Evolutionary conservation across 805 yeast genomes (phyloP), one percentile per base, ranked within the genome.

Genomic region (Yarrowia sp.): DNA sequence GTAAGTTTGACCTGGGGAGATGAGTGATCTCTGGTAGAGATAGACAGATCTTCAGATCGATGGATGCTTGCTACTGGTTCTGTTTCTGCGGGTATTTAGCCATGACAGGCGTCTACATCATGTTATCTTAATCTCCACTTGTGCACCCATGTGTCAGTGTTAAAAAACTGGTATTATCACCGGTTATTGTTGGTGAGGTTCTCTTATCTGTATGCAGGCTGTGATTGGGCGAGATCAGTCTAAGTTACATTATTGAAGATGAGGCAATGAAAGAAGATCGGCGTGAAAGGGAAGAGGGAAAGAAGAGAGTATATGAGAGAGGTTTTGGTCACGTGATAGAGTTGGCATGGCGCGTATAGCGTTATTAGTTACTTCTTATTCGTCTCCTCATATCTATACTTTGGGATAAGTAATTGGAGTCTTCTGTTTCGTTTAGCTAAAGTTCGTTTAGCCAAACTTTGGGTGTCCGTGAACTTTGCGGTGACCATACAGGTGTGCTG

Each of bases 181-280:
- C 30, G 30, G 30, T 7, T 24, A 24, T 24, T 24, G 30, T 24
- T 24, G 30, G 30, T 24, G 30, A 24, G 30, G 30, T 24, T 24
- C 30, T 17, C 56, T 50, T 50, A 50, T 50, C 56, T 34, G 56
- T 50, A 50, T 50, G 56, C 42, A 34, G 12, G 7, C 30, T 50
- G 30, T 50, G 56, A 50, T 50, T 50, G 56, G 56, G 9, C 9
- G 56, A 34, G 40, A 5, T 6, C 17, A 3, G 52, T 47, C 52
- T 47, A 47, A 30, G 52, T 47, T 47, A 30, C 38, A 9, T 30
- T 47, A 38, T 14, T 14, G 50, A 46, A 46, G 52, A 47, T 30
- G 52, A 10, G 52, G 52, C 52, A 47, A 47, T 30, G 36, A 47
- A 47, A n/a, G 50, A 46, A 15, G 52, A 47, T 47, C 52, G 52